Conservation (phyloP, 2,329 filamentous ascomycete species). For the Teratosphaeria zuluensis region DNA sequence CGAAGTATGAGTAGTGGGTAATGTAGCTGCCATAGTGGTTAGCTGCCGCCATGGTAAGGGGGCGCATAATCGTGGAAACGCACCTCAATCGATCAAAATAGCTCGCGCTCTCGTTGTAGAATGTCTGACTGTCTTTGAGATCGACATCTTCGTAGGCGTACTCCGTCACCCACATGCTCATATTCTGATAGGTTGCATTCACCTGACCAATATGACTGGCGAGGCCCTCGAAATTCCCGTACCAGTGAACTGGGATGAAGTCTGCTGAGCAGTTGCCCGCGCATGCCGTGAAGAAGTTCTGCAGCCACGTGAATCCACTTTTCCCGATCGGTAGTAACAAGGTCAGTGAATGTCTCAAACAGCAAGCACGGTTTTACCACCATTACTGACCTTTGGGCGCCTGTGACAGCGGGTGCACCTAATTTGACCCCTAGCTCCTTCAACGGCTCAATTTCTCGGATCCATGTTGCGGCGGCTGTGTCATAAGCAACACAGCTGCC, state of each 20-base stretch:
- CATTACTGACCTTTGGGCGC: slow-evolving; percentile 30
- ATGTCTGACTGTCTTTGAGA: slow-evolving; percentile 49
- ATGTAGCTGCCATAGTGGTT: slow-evolving; percentile 38
- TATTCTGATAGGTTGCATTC: slow-evolving; percentile 37
- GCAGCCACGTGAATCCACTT: slow-evolving; percentile 55
- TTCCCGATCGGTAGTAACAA: no score
- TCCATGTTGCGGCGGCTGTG: slow-evolving; percentile 59
- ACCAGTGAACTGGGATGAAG: slow-evolving; percentile 45
- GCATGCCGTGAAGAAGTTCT: slow-evolving; percentile 54
- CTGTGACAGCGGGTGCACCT: slow-evolving; percentile 62
- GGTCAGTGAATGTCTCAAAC: no score
- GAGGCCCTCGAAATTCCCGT: slow-evolving; percentile 58
- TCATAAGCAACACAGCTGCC: slow-evolving; percentile 54
- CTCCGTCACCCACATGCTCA: slow-evolving; percentile 67
- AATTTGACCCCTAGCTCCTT: slow-evolving; percentile 54
- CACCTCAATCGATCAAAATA: slow-evolving; percentile 49
- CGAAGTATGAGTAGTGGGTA: slow-evolving; percentile 65
- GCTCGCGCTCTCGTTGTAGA: slow-evolving; percentile 56
- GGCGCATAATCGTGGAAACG: neutral
- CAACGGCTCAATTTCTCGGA: slow-evolving; percentile 61
- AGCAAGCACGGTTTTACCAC: no score
- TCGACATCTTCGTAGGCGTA: slow-evolving; percentile 53
- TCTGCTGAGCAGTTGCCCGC: slow-evolving; percentile 37
- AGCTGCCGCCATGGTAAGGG: neutral
- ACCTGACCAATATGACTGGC: slow-evolving; percentile 57